These are phyloP conservation scores for Epichloe festucae DNA, from an alignment of 2,329 filamentous ascomycete genomes.

Conservation along the genomic window DNA sequence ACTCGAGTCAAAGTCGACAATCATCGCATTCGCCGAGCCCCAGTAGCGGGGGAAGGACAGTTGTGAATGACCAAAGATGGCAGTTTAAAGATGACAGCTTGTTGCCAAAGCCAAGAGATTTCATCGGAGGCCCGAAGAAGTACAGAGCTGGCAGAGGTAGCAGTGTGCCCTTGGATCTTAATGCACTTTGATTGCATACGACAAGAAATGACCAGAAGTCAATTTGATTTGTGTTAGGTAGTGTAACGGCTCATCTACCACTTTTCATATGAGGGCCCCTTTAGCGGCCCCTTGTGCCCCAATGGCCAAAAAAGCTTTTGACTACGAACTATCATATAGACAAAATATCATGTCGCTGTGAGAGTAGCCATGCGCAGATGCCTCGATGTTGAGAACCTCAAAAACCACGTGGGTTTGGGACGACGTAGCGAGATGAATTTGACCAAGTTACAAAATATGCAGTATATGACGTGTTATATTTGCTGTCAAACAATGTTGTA, in stretches of 20 bases:
- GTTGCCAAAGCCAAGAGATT: constrained; percentile 75
- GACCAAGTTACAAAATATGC: neutral
- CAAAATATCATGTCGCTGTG: too few relatives aligned
- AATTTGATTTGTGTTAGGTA: neutral
- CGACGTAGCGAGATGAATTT: neutral
- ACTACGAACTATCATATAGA: too few relatives aligned
- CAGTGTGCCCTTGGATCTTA: constrained; percentile 82
- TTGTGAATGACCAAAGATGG: constrained; percentile 70
- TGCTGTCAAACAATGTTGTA: constrained; percentile 10
- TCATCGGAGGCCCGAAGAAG: constrained; percentile 57
- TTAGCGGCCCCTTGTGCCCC: too few relatives aligned
- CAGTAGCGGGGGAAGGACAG: constrained; percentile 25
- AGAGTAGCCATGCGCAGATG: neutral
- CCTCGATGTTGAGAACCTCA: neutral
- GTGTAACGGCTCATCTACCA: neutral
- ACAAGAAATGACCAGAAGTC: neutral
- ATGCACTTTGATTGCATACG: constrained; percentile 19
- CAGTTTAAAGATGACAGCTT: constrained; percentile 72
- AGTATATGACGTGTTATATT: constrained; percentile 16
- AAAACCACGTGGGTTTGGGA: neutral
- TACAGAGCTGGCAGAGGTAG: constrained; percentile 88
- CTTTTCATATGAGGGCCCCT: too few relatives aligned
- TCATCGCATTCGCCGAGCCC: constrained; percentile 17
- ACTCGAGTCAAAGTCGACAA: constrained; percentile 30
- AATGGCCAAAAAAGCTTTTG: too few relatives aligned